A percentile compares a stretch with the other conserved stretches of the same genome.
phyloP scores from a whole-genome alignment of 2,329 filamentous ascomycete genomes.

The Colletotrichum tropicicola region DNA sequence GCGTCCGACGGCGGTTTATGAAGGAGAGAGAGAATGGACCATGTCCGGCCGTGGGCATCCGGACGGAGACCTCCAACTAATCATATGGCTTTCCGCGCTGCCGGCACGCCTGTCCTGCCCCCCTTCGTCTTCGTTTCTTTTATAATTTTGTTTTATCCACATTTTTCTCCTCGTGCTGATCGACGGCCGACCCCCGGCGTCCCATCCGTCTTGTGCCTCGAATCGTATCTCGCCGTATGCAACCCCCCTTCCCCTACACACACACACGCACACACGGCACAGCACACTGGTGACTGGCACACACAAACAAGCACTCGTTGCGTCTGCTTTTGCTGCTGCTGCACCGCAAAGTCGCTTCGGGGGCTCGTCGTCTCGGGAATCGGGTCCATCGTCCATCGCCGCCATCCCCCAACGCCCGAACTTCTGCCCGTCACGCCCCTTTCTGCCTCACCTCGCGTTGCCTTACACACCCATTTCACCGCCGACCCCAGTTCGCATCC shows the following conservation, averaged over 20 bases:
- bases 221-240: conserved; percentile 24
- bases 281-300: background rate
- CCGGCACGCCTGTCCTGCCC: background rate
- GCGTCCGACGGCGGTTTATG: background rate
- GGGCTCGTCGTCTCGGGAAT: background rate
- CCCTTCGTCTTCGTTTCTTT: conserved; percentile 3
- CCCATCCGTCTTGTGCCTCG: conserved; percentile 20
- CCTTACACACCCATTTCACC: conserved; percentile 9
- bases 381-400: background rate
- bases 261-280: conserved; percentile 16
- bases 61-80: too few relatives aligned
- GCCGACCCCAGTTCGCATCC: conserved; percentile 10
- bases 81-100: too few relatives aligned
- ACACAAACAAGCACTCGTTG: background rate
- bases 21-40: too few relatives aligned
- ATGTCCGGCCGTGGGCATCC: too few relatives aligned
- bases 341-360: too few relatives aligned
- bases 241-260: background rate
- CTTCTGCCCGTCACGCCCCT: background rate
- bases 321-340: background rate
- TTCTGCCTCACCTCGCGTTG: conserved; percentile 1
- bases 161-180: conserved; percentile 26
- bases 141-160: conserved; percentile 24
- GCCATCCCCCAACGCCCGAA: background rate
- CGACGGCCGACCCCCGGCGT: conserved; percentile 12